phyloP scores from a whole-genome alignment of 768 basidiomycete species.

The Candolleomyces efflorescens region DNA sequence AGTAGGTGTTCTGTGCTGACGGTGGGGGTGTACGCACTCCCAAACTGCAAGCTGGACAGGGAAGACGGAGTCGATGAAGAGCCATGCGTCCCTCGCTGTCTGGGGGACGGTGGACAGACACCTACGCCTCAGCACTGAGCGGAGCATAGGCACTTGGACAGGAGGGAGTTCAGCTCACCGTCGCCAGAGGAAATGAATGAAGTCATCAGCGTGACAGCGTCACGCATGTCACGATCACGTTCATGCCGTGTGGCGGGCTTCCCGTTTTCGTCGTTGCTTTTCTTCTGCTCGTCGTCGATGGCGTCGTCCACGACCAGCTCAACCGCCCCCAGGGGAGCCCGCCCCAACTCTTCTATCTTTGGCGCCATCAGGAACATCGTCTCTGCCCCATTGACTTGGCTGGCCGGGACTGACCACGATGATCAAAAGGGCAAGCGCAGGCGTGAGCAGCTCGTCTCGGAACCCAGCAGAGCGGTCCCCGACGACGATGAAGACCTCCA shows the following conservation, averaged over 20 bases:
- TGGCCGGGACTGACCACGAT: conserved; percentile 43
- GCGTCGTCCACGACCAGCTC: conserved; percentile 29
- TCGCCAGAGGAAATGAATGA: background rate
- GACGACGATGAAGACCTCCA: conserved; percentile 30
- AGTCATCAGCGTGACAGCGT: conserved; percentile 1
- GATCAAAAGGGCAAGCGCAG: conserved; percentile 55
- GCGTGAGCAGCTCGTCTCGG: conserved; percentile 30
- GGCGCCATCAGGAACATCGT: conserved; percentile 64
- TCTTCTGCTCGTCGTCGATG: conserved; percentile 31
- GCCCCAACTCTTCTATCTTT: conserved; percentile 51
- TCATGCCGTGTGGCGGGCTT: conserved; percentile 1
- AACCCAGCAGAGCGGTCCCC: conserved; percentile 13
- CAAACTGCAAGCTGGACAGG: conserved; percentile 65
- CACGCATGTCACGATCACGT: background rate
- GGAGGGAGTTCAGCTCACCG: background rate
- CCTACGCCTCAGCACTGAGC: conserved; percentile 1
- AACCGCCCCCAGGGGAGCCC: conserved; percentile 34
- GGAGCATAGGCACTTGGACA: background rate
- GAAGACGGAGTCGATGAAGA: conserved; percentile 78
- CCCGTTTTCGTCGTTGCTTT: conserved; percentile 16
- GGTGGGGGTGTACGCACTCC: conserved; percentile 51
- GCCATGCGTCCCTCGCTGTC: conserved; percentile 38
- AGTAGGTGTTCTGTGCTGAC: conserved; percentile 5
- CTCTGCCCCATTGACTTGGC: conserved; percentile 60
- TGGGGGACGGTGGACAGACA: conserved; percentile 4